Base-by-base conservation (phyloP, 2,329 filamentous ascomycete genomes). In the Venturia effusa region DNA sequence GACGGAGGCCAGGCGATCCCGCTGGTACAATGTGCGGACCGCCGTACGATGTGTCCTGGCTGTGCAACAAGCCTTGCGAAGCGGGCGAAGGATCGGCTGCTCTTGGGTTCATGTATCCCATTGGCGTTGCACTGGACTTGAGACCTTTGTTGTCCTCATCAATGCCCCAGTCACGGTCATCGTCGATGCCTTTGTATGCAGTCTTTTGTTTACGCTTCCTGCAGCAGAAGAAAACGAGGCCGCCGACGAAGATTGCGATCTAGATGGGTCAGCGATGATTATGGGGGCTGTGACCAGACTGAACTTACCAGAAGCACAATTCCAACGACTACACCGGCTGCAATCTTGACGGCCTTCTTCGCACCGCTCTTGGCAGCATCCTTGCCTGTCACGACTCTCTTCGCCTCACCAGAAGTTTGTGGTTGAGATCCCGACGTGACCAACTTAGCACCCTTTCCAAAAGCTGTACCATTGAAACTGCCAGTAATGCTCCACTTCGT, bases 381-480 rank as follows among this genome's bases (percentile, higher is more conserved):
- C 24, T 62, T 41, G 32, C 40, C 40, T 3, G 45, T 51, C 8
- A 45, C 39, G 24, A 63, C 32, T 34, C 61, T 27, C n/a, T 63
- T 57, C 6, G 61, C 61, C 39, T 63, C 61, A 11, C 61, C 61
- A 24, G 45, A 24, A 10, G 61, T 63, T 8, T 37, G 41, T 1
- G 61, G 61, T 22, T 37, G 32, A 8, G 61, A 40, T 1, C 32
- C 30, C 17, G 45, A 37, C 2, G 61, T 51, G 3, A 54, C 61
- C 19, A 63, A 24, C 27, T 63, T 63, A 4, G 61, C 61, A 15
- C 61, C 61, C 11, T 34, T 13, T 1, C 27, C 22, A 24, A 45
- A 63, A 0, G n/a, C 19, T 0, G 30, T 24, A 4, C 61, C 61
- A 17, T 57, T 57, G 32, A 63, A 63, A 10, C 24, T 63, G 8